phyloP scores from a whole-genome alignment of 352 stramenopile species.

The Phytopythium montanum region DNA sequence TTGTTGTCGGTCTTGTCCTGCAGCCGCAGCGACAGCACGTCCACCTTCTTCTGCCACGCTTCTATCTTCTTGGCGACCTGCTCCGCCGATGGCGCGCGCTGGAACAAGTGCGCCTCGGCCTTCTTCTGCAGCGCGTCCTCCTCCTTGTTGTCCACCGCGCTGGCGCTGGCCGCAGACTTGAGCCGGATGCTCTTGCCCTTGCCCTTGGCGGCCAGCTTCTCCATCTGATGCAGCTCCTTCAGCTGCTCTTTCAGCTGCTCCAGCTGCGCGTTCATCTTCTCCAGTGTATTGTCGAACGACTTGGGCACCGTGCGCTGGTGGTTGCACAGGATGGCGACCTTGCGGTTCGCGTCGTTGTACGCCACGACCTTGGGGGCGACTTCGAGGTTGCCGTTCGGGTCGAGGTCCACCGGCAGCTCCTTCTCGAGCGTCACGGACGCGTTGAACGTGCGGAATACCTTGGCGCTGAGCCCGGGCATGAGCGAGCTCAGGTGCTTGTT shows the following conservation, averaged over 20 bases:
- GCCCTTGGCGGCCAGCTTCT: conserved; percentile 81
- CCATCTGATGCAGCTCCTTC: conserved; percentile 94
- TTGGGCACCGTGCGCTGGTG: conserved; percentile 99
- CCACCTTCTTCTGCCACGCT: conserved; percentile 94
- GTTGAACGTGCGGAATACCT: conserved; percentile 99
- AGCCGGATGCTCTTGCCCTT: conserved; percentile 90
- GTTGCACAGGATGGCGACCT: conserved; percentile 99
- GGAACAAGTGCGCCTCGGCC: conserved; percentile 93
- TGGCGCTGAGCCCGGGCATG: conserved; percentile 98
- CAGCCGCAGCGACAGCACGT: conserved; percentile 86
- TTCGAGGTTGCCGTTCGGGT: conserved; percentile 61
- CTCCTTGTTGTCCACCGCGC: conserved; percentile 76
- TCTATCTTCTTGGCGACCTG: conserved; percentile 95
- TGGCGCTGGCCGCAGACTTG: conserved; percentile 59
- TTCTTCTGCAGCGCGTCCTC: conserved; percentile 89
- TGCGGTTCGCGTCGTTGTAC: conserved; percentile 99
- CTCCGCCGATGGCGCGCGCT: conserved; percentile 86
- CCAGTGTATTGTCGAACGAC: conserved; percentile 92
- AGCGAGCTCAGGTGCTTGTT: conserved; percentile 98
- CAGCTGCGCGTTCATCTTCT: conserved; percentile 94
- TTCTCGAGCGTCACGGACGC: conserved; percentile 98
- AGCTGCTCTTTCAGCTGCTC: conserved; percentile 93
- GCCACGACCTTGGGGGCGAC: conserved; percentile 92
- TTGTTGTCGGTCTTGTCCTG: conserved; percentile 99
- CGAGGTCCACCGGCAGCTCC: conserved; percentile 85